phyloP scores from a whole-genome alignment of 768 basidiomycete species.

The Coprinellus micaceus region DNA sequence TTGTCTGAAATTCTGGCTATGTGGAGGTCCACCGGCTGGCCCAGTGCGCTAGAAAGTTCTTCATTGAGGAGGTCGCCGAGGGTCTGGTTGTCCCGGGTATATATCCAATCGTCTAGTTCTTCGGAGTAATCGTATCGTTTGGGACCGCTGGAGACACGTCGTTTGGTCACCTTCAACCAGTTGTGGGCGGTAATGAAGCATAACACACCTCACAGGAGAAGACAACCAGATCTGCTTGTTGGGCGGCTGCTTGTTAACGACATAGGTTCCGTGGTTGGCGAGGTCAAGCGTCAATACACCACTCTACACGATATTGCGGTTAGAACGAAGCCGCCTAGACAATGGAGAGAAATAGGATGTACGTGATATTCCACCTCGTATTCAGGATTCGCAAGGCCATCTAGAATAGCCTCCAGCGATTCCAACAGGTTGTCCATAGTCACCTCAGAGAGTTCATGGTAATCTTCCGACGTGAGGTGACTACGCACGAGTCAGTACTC shows the following conservation, averaged over 20 bases:
- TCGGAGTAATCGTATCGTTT: slow-evolving; percentile 83
- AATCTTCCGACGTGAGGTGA: slow-evolving; percentile 55
- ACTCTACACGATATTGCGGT: slow-evolving; percentile 44
- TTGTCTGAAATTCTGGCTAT: slow-evolving; percentile 21
- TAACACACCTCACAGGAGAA: slow-evolving; percentile 72
- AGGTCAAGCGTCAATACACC: slow-evolving; percentile 86
- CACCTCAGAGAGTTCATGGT: slow-evolving; percentile 67
- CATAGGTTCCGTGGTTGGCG: slow-evolving; percentile 80
- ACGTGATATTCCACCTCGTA: slow-evolving; percentile 91
- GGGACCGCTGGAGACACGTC: slow-evolving; percentile 61
- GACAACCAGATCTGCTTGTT: slow-evolving; percentile 98
- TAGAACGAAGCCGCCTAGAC: no score
- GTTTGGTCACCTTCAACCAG: not conserved
- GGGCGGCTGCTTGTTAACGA: slow-evolving; percentile 95
- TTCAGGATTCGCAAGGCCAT: slow-evolving; percentile 46
- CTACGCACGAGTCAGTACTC: slow-evolving; percentile 18
- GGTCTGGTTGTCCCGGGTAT: slow-evolving; percentile 60
- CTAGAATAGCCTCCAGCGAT: slow-evolving; percentile 68
- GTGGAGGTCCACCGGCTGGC: slow-evolving; percentile 27
- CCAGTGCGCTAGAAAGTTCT: slow-evolving; percentile 51
- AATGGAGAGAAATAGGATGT: slow-evolving; percentile 22
- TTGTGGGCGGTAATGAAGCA: not conserved
- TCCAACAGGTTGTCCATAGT: slow-evolving; percentile 79
- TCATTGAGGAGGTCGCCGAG: slow-evolving; percentile 61
- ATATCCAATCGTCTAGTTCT: slow-evolving; percentile 64